Conservation (phyloP, 1,139 yeast genomes). For the Taphrina sp. region DNA sequence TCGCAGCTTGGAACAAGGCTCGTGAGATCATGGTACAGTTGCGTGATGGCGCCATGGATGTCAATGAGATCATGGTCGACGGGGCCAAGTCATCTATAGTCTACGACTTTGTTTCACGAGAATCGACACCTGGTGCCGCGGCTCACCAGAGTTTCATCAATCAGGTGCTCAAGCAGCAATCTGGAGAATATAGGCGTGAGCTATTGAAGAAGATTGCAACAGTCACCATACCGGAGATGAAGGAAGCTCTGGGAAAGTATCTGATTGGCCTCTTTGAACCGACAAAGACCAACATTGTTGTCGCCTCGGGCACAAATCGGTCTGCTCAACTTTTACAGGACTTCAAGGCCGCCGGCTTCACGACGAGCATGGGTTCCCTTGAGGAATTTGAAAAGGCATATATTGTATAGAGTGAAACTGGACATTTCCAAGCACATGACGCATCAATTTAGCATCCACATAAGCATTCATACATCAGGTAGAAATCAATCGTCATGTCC, state of each 20-base stretch:
- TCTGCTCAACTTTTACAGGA: slow-evolving; percentile 2
- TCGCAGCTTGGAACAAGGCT: slow-evolving; percentile 53
- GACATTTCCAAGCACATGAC: no score
- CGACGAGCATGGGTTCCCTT: slow-evolving; percentile 2
- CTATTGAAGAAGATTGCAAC: slow-evolving; percentile 34
- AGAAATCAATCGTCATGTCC: no score
- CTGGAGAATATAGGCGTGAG: slow-evolving; percentile 40
- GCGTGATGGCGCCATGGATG: slow-evolving; percentile 53
- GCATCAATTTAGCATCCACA: no score
- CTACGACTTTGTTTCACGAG: slow-evolving; percentile 40
- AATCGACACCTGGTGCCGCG: slow-evolving; percentile 38
- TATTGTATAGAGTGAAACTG: background rate
- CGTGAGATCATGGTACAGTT: slow-evolving; percentile 67
- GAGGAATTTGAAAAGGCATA: slow-evolving; percentile 24
- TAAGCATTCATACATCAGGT: no score
- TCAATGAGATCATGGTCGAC: slow-evolving; percentile 29
- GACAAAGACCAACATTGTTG: slow-evolving; percentile 11
- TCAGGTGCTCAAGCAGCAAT: slow-evolving; percentile 44
- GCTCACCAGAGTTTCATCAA: slow-evolving; percentile 31
- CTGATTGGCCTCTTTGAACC: slow-evolving; percentile 22
- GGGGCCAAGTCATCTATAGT: slow-evolving; percentile 34
- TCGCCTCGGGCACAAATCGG: slow-evolving; percentile 13
- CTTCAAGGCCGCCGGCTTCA: slow-evolving; percentile 17
- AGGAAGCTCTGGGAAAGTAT: slow-evolving; percentile 18
- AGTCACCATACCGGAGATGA: slow-evolving; percentile 19